Conservation (phyloP, 306 rosid species). For the barrel medic (Medicago truncatula) region DNA sequence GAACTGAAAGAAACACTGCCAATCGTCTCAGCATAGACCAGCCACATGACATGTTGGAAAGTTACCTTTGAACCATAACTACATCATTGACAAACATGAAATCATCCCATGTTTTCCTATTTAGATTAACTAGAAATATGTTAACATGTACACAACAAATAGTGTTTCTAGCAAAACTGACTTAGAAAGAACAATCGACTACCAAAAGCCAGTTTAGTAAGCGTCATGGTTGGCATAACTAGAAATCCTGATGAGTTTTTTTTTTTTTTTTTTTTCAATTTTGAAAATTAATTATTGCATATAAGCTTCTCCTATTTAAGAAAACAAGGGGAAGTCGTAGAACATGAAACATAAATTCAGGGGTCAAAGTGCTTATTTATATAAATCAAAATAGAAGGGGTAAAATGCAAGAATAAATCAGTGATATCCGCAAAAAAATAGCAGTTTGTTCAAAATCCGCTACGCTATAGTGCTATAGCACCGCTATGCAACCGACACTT, state of each 20-base stretch:
- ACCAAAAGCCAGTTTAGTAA: background rate
- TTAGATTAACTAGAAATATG: background rate
- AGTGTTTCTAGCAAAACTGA: too few relatives aligned
- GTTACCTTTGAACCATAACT: background rate
- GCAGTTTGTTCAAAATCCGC: background rate
- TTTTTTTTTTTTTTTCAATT: too few relatives aligned
- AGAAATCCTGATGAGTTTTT: too few relatives aligned
- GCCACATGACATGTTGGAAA: background rate
- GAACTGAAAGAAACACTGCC: background rate
- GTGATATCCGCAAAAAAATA: too few relatives aligned
- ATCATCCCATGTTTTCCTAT: too few relatives aligned
- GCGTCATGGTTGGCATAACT: background rate
- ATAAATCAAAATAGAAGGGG: background rate
- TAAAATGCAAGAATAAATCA: conserved; percentile 2
- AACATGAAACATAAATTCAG: background rate
- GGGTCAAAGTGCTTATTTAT: too few relatives aligned
- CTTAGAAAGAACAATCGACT: background rate
- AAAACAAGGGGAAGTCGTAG: background rate
- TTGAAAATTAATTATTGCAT: background rate
- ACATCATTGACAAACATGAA: background rate
- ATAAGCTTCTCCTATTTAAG: background rate
- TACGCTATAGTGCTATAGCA: background rate
- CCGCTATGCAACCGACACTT: too few relatives aligned
- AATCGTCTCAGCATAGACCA: conserved; percentile 13
- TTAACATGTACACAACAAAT: background rate